These are phyloP conservation scores for Talaromyces thailandensis DNA, from an alignment of 495 filamentous ascomycete genomes.

Conservation along the genomic window DNA sequence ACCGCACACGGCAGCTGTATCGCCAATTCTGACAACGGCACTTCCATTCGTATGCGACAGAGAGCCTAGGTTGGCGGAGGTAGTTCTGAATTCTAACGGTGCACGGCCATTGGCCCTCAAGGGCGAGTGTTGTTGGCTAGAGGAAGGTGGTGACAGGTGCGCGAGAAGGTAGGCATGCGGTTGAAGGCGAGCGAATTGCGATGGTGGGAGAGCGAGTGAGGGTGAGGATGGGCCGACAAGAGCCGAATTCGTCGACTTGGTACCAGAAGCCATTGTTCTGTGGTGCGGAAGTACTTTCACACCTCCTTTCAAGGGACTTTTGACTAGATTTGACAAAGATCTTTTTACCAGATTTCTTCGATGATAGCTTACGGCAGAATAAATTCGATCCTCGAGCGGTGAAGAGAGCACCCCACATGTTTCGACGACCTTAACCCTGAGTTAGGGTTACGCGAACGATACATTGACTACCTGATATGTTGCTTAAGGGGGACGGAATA, in stretches of 20 bases:
- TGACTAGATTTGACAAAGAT: not conserved
- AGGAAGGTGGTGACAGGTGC: constrained; percentile 57
- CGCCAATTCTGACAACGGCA: constrained; percentile 76
- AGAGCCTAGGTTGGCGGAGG: constrained; percentile 65
- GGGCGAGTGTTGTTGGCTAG: constrained; percentile 39
- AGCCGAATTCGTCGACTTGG: constrained; percentile 4
- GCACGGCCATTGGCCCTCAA: constrained; percentile 71
- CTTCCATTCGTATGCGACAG: constrained; percentile 83
- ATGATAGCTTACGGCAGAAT: constrained; percentile 22
- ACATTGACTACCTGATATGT: not conserved
- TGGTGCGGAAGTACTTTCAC: not conserved
- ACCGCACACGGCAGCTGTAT: constrained; percentile 88
- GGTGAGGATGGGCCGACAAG: constrained; percentile 16
- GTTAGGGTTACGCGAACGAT: not conserved
- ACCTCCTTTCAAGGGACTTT: not conserved
- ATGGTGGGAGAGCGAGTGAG: constrained; percentile 62
- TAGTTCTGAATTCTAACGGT: constrained; percentile 57
- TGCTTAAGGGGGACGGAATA: not conserved
- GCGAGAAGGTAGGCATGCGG: constrained; percentile 84
- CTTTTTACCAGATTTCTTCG: not conserved
- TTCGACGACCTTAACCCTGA: not conserved
- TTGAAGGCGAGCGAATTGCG: constrained; percentile 81
- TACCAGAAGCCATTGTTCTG: constrained; percentile 14
- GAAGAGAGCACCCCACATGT: not conserved
- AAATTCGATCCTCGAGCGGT: constrained; percentile 15